phyloP scores from a whole-genome alignment of 257 asterid genomes.

The Plantago major region DNA sequence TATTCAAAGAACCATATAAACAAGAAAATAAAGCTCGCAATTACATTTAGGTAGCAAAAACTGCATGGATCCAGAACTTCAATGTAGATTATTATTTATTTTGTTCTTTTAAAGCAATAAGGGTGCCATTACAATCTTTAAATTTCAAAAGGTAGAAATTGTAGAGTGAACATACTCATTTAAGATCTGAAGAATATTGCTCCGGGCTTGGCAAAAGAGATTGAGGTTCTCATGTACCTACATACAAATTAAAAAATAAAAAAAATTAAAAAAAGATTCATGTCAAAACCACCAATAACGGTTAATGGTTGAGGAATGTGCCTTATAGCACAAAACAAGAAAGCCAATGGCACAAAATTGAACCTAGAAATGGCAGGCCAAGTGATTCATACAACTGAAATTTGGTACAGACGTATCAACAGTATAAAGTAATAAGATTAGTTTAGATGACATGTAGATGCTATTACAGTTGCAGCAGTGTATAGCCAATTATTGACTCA shows the following conservation, averaged over 20 bases:
- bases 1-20: too few relatives aligned
- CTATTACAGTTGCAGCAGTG: too few relatives aligned
- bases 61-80: too few relatives aligned
- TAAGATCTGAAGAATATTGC: slow-evolving; percentile 48
- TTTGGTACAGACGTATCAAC: slow-evolving; percentile 4
- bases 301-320: slow-evolving; percentile 12
- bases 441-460: too few relatives aligned
- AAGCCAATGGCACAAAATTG: slow-evolving; percentile 12
- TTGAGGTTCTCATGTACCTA: slow-evolving; percentile 67
- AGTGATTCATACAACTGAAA: not conserved
- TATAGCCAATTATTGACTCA: not conserved
- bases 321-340: not conserved
- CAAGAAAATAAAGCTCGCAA: too few relatives aligned
- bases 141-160: not conserved
- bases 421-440: not conserved
- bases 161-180: slow-evolving; percentile 52
- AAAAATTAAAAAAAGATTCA: slow-evolving; percentile 12
- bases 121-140: too few relatives aligned
- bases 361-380: slow-evolving; percentile 6
- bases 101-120: too few relatives aligned
- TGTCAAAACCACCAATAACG: slow-evolving; percentile 17
- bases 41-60: too few relatives aligned
- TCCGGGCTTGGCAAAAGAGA: slow-evolving; percentile 69
- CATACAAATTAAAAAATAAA: slow-evolving; percentile 26
- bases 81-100: too few relatives aligned